phyloP scores from a whole-genome alignment of 106 monocot species.

The Agapanthus africanus region DNA sequence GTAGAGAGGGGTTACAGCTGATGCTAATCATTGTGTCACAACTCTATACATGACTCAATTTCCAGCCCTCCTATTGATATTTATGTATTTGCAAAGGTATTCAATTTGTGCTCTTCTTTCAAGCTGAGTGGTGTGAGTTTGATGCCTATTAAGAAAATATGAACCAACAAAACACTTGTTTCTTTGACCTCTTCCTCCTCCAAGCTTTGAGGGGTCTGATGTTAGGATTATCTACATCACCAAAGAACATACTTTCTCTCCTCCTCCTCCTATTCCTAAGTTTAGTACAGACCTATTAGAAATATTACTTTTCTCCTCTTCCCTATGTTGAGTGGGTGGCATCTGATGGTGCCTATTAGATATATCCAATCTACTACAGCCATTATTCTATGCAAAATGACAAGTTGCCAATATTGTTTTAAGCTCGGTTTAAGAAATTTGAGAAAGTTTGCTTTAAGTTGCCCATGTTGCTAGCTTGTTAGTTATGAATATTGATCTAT shows the following conservation, averaged over 20 bases:
- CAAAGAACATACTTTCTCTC: too few relatives aligned
- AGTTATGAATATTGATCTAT: neutral
- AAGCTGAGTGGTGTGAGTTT: neutral
- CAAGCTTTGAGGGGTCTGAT: neutral
- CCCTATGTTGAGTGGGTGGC: neutral
- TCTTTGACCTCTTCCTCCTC: neutral
- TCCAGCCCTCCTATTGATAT: neutral
- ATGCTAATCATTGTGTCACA: too few relatives aligned
- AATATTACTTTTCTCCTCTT: neutral
- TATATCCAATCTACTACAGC: neutral
- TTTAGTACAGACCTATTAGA: too few relatives aligned
- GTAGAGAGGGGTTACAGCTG: neutral
- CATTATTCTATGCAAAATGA: neutral
- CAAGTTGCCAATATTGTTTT: neutral
- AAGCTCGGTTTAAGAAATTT: neutral
- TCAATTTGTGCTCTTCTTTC: neutral
- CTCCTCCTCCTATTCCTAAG: too few relatives aligned
- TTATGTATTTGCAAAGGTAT: neutral
- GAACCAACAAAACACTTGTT: too few relatives aligned
- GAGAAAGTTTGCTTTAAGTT: too few relatives aligned
- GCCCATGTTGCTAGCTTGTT: too few relatives aligned
- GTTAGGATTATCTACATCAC: neutral
- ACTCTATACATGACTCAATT: neutral
- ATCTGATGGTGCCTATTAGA: neutral
- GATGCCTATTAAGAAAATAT: neutral